Base-by-base conservation (phyloP, 2,329 filamentous ascomycete species). In the Biscogniauxia sp. region DNA sequence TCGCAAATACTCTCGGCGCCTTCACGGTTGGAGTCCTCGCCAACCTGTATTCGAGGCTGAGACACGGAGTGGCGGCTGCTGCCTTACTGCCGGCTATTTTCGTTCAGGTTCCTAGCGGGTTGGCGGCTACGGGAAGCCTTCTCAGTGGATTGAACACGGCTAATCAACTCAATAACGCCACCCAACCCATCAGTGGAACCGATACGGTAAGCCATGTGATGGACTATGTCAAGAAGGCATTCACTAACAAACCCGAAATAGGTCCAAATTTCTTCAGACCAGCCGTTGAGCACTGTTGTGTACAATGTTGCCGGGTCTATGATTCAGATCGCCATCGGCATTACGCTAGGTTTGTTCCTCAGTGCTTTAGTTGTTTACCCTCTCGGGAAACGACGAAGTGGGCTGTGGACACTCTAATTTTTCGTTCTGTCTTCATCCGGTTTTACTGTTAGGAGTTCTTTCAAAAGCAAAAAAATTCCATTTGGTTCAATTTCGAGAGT, bases 1-100 rank as follows among this genome's bases (percentile, higher is more conserved):
- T 95, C 51, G 86, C 88, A 59, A 93, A 90, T 71, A 91, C 89
- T 0, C 81, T 94, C 3, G 90, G 90, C 28, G 91, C 91, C 0
- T 84, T 95, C 56, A 84, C 85, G 2, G 89, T 95, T 25, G 92
- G 92, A 32, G 82, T 93, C 3, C 77, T 91, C 54, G 91, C 90
- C 7, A 95, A 95, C 68, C 71, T 92, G 1, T 93, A 94, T 74
- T 90, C 88, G n/a, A 76, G 82, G 23, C 60, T 84, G 8, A 72
- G 79, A 9, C 82, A 84, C 61, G 82, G 82, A n/a, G 79, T 81
- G 28, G 79, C 79, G 0, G 79, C 78, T 0, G 77, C 79, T 1
- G 80, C 77, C 0, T 74, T 82, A 5, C 77, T 82, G 23, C 79
- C 79, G 0, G 79, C 79, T 19, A 80, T 82, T 52, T 81, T 82